Evolutionary conservation across 768 basidiomycete genomes (phyloP), one percentile per base, ranked within the genome.

Genomic region (Chiua virens): DNA sequence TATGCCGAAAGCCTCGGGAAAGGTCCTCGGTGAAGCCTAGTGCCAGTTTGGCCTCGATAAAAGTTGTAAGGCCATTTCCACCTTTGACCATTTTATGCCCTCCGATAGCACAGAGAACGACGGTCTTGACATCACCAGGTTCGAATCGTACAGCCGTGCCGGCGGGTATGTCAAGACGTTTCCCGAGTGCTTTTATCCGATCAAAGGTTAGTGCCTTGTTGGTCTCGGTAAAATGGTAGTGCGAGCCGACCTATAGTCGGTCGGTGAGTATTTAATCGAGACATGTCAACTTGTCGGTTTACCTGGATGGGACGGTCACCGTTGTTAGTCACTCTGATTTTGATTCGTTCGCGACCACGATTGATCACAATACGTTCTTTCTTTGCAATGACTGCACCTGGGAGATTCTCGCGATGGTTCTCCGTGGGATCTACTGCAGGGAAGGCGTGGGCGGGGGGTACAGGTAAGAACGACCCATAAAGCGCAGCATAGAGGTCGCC

Each of bases 141-240:
- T 99, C 97, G 66, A 99, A 98, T 28, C 97, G 84, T 6, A 97
- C 90, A 7, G 97, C 95, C 1, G 94, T 98, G 7, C 97, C 96
- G 0, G 97, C 86, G 0, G 96, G 74, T 47, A 98, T 97, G 66
- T 99, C 93, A 8, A 99, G 82, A 13, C 89, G 82, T 61, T 83
- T 92, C 7, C 88, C 89, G 55, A 94, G 88, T 0, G 94, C 83
- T 51, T 82, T 77, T 5, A 68, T 71, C 23, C 97, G 86, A 71
- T 98, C 94, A 59, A 98, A 98, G 13, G 75, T 74, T 9, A 98
- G 79, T 0, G 78, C 73, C 5, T 80, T 69, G 72, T 98, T 99
- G 3, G 89, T 88, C 73, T 98, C 96, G 55, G 89, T 78, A 70
- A 99, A 97, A 54, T 87, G 91, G 70, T 95, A 98, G 65, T 98